Conservation (phyloP, 2,329 filamentous ascomycete species). For the Hypoxylon sp. region DNA sequence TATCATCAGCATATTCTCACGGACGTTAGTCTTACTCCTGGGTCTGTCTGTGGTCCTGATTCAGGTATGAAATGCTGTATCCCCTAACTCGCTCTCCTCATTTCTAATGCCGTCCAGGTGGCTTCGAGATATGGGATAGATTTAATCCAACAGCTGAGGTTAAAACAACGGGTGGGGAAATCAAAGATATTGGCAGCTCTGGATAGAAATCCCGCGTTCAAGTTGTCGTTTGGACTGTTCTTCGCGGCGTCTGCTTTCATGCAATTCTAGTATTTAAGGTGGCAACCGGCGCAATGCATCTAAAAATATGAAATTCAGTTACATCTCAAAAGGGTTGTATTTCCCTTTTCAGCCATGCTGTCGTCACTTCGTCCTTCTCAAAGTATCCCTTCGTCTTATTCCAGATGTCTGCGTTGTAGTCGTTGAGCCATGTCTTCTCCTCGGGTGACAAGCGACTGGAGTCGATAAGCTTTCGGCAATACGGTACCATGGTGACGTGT, state of each 20-base stretch:
- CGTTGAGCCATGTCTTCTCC: constrained; percentile 88
- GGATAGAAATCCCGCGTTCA: constrained; percentile 69
- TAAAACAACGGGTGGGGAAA: constrained; percentile 46
- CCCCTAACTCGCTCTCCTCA: background rate
- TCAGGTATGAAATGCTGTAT: constrained; percentile 58
- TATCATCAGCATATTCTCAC: constrained; percentile 74
- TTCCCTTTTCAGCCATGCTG: constrained; percentile 86
- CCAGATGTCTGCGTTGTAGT: constrained; percentile 82
- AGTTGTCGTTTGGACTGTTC: constrained; percentile 74
- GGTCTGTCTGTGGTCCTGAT: constrained; percentile 70
- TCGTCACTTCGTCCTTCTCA: constrained; percentile 72
- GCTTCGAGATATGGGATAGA: constrained; percentile 48
- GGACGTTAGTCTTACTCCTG: constrained; percentile 71
- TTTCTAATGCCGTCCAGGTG: constrained; percentile 38
- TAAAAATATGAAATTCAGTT: constrained; percentile 1
- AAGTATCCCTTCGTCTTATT: constrained; percentile 84
- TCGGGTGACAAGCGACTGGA: constrained; percentile 71
- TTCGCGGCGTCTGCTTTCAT: constrained; percentile 75
- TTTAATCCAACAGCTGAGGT: constrained; percentile 43
- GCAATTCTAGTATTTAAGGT: constrained; percentile 49
- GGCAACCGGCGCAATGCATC: constrained; percentile 8
- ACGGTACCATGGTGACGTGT: constrained; percentile 95
- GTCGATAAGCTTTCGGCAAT: constrained; percentile 90
- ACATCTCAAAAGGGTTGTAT: constrained; percentile 67
- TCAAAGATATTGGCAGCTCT: constrained; percentile 59